Conservation (phyloP, 2,329 filamentous ascomycete genomes). For the Clonostachys rosea region DNA sequence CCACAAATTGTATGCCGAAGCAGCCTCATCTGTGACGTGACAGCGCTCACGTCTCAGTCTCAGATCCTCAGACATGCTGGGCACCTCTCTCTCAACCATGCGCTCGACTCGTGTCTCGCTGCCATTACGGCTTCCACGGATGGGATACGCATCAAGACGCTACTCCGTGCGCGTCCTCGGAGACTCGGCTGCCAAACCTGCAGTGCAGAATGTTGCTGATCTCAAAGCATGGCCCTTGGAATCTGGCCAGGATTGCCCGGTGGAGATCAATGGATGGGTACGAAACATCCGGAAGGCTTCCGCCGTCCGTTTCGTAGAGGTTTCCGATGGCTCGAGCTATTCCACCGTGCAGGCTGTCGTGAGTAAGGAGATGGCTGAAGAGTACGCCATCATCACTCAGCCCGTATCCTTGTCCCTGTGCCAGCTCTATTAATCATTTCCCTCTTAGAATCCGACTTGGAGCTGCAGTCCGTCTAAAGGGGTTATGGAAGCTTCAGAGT, state of each 20-base stretch:
- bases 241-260: constrained; percentile 30
- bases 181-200: too few species aligned
- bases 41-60: too few species aligned
- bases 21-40: too few species aligned
- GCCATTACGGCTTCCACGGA: too few species aligned
- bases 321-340: constrained; percentile 83
- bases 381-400: constrained; percentile 46
- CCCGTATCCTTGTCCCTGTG: background rate
- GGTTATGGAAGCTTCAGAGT: constrained; percentile 55
- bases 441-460: constrained; percentile 63
- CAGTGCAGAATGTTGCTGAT: constrained; percentile 24
- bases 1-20: too few species aligned
- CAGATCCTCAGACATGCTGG: too few species aligned
- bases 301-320: constrained; percentile 72
- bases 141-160: too few species aligned
- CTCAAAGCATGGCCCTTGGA: constrained; percentile 48
- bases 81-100: too few species aligned
- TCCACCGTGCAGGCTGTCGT: constrained; percentile 77
- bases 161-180: too few species aligned
- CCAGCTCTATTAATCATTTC: constrained; percentile 16
- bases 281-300: constrained; percentile 86
- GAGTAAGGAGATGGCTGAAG: constrained; percentile 63
- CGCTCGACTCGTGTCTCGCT: too few species aligned
- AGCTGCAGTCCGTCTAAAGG: constrained; percentile 71
- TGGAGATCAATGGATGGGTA: constrained; percentile 73